phyloP scores from a whole-genome alignment of 2,329 filamentous ascomycete genomes.

The Pestalotiopsis sp. region DNA sequence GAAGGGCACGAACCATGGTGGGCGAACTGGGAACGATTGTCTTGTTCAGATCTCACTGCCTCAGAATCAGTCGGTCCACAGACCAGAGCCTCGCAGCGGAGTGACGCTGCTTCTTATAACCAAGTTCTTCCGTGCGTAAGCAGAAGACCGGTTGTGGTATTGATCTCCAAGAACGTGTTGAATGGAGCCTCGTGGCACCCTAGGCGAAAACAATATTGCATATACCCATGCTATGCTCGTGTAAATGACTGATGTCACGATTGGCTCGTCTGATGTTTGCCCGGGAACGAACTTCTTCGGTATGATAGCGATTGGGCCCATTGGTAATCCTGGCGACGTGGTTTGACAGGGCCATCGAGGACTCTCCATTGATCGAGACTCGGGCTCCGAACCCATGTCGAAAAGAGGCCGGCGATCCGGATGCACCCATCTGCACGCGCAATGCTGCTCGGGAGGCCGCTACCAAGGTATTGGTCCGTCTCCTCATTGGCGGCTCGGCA shows the following conservation, averaged over 20 bases:
- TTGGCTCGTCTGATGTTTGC: slow-evolving; percentile 2
- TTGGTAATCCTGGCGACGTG: not conserved
- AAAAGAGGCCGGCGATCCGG: not conserved
- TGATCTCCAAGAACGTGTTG: not conserved
- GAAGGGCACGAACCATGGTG: slow-evolving; percentile 22
- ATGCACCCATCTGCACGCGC: not conserved
- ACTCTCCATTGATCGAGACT: not conserved
- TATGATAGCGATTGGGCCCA: not conserved
- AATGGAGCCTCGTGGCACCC: not conserved
- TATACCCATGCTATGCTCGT: not conserved
- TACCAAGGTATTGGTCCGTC: not conserved
- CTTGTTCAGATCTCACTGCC: not conserved
- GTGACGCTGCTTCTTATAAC: not conserved
- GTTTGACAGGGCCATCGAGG: not conserved
- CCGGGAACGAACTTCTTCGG: not conserved
- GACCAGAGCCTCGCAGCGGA: not conserved
- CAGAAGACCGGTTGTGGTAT: not conserved
- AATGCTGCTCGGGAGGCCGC: not conserved
- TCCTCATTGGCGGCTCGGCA: not conserved
- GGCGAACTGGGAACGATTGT: not conserved
- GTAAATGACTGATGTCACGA: not conserved
- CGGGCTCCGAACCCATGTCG: not conserved
- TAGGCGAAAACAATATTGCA: not conserved
- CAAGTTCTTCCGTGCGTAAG: not conserved
- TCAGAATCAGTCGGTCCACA: not conserved